Base-by-base conservation (phyloP, 768 basidiomycete species). In the Rubroboletus satanas region DNA sequence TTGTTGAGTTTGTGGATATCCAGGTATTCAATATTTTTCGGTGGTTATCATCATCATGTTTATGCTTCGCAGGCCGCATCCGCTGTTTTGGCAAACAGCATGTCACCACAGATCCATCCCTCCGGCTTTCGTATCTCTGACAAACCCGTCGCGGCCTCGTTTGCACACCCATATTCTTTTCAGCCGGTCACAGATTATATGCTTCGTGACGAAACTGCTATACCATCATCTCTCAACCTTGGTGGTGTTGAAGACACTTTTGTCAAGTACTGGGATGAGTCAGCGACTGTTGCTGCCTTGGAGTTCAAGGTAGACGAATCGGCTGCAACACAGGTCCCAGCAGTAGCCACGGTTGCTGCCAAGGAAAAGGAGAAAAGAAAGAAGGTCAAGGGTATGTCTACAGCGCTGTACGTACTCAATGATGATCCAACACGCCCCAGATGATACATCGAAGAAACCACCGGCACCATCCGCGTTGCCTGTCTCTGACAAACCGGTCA, bases 181-280 rank as follows among this genome's bases (percentile, higher is more conserved):
- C 86, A 92, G 65, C 87, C 86, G 23, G 78, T 91, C 23, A 78
- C 84, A 21, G 88, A 93, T 60, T 79, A 85, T 60, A 79, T 88
- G 61, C 76, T 83, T 46, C 82, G 86, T 32, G 91, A 93, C 64
- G 91, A 92, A 57, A 82, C 87, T 12, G 88, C 86, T 58, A 73
- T 93, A 39, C 64, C 77, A 26, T 88, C 88, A 5, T 85, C 90
- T 2, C 61, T 77, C 26, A 80, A 77, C 55, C 75, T 92, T 7
- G 91, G 91, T 28, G 88, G 89, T 14, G 77, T 77, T 26, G 88
- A 90, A 61, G 83, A 81, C 39, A 74, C 79, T 7, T 91, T 85
- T 83, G 86, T 91, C 23, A 77, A 84, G 54, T 98, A 98, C 70
- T 96, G 96, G 93, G 95, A 98, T 62, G 92, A 95, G 64, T 81